Evolutionary conservation across 371 early-diverging fungal genomes (phyloP).

Genomic region (Actinomortierella ambigua): DNA sequence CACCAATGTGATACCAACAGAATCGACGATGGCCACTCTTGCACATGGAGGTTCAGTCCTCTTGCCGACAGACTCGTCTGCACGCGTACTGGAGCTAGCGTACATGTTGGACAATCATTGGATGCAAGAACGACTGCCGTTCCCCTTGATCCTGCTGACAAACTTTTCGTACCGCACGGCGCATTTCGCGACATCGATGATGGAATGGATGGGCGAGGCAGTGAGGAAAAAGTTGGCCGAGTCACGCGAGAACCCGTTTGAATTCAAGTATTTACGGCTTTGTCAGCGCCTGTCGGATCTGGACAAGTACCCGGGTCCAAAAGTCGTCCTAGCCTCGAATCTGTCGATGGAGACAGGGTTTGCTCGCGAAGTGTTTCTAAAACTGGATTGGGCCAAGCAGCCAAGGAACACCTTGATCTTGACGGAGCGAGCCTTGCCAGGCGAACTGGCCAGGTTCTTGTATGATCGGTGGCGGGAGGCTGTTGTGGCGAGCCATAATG

Average conservation of each 20-base stretch:
- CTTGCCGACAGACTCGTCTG: constrained; percentile 88
- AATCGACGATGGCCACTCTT: constrained; percentile 68
- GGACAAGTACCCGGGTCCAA: constrained; percentile 70
- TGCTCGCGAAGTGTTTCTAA: constrained; percentile 75
- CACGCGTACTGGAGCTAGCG: constrained; percentile 92
- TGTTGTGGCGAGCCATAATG: constrained; percentile 13
- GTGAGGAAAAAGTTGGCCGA: constrained; percentile 72
- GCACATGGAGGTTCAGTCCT: constrained; percentile 80
- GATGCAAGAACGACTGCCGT: constrained; percentile 66
- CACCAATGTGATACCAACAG: constrained; percentile 44
- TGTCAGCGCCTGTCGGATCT: constrained; percentile 77
- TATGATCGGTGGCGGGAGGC: constrained; percentile 72
- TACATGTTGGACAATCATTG: constrained; percentile 89
- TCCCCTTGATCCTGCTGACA: constrained; percentile 80
- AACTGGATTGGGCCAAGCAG: constrained; percentile 55
- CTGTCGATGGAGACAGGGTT: constrained; percentile 82
- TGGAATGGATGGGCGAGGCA: constrained; percentile 96
- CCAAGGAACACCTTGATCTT: constrained; percentile 74
- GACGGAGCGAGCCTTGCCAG: constrained; percentile 77
- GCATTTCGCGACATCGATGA: constrained; percentile 86
- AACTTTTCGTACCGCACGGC: constrained; percentile 76
- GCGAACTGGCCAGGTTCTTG: constrained; percentile 71
- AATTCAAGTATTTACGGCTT: constrained; percentile 78
- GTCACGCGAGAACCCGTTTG: constrained; percentile 86
- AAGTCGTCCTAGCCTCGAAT: constrained; percentile 85